Base-by-base conservation (phyloP, 495 filamentous ascomycete genomes). In the Aspergillus baeticus region DNA sequence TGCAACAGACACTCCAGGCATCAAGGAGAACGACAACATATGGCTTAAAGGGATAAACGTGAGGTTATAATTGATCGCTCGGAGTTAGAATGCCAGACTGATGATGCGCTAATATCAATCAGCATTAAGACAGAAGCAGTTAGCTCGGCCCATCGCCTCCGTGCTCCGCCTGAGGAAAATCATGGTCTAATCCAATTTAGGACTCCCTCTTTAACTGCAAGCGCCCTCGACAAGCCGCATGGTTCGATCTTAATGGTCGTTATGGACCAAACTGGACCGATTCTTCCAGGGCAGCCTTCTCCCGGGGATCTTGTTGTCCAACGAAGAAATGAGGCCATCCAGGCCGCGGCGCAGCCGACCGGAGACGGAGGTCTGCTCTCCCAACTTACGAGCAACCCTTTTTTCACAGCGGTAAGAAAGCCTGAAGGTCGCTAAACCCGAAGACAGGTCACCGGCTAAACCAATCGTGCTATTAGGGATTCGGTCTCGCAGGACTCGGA, bases 401-500 rank as follows among this genome's bases (percentile, higher is more conserved):
- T 87, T 65, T 88, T 88, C 69, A 86, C 85, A 18, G 85, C 84
- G 35, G 84, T 87, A 76, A 47, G 69, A 51, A 47, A 1, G 31
- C 34, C 22, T 36, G 10, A 22, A 37, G 14, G 20, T 23, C 34
- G 34, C 21, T n/a, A 22, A n/a, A 17, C 14, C 15, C 1, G 15
- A 21, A 17, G 18, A 1, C 3, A 38, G 47, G 15, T 3, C 4
- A 22, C 2, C 10, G 8, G 14, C 23, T 43, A 18, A 50, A 8
- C 14, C 7, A 31, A n/a, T 33, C 6, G 37, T 4, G 0, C 31
- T 29, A 17, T 36, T 64, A 87, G 84, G 85, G 85, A 50, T 84
- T 97, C 53, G 95, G 95, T 56, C 88, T 98, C 21, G 92, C 91
- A 61, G 90, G 85, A 20, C 79, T 98, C 29, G 94, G 90, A 48